A percentile compares a stretch with the other conserved stretches of the same genome.
phyloP scores from a whole-genome alignment of 2,329 filamentous ascomycete genomes.

The Cladophialophora yegresii region DNA sequence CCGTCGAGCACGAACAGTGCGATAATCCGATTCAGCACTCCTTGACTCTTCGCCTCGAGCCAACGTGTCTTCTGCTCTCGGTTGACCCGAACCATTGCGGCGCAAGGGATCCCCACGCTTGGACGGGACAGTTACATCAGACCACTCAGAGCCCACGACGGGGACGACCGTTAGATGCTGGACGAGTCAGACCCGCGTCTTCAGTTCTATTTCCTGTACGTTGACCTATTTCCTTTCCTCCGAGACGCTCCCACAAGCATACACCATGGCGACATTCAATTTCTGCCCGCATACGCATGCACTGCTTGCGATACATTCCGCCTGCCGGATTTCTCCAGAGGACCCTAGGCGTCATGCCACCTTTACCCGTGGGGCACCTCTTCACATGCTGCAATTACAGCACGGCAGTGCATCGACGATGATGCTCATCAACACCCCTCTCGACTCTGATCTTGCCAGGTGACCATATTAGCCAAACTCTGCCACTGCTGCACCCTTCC shows the following conservation, averaged over 20 bases:
- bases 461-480: conserved; percentile 20
- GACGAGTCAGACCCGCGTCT: conserved; percentile 19
- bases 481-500: neutral
- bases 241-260: conserved; percentile 26
- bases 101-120: conserved; percentile 5
- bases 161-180: conserved; percentile 9
- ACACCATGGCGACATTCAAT: neutral
- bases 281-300: neutral
- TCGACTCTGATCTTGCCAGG: conserved; percentile 14
- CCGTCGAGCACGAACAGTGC: neutral
- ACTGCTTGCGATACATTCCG: conserved; percentile 9
- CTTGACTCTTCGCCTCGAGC: conserved; percentile 8
- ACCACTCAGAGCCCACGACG: conserved; percentile 6
- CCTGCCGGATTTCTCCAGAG: conserved; percentile 1
- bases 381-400: conserved; percentile 17
- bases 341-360: conserved; percentile 6
- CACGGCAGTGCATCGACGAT: conserved; percentile 9
- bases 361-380: conserved; percentile 5
- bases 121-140: neutral
- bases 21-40: conserved; percentile 3
- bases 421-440: conserved; percentile 27
- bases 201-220: conserved; percentile 22
- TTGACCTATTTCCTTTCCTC: conserved; percentile 35
- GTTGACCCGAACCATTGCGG: conserved; percentile 9
- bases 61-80: conserved; percentile 8